phyloP scores from a whole-genome alignment of 352 stramenopile genomes.

The Phytophthora multivora region DNA sequence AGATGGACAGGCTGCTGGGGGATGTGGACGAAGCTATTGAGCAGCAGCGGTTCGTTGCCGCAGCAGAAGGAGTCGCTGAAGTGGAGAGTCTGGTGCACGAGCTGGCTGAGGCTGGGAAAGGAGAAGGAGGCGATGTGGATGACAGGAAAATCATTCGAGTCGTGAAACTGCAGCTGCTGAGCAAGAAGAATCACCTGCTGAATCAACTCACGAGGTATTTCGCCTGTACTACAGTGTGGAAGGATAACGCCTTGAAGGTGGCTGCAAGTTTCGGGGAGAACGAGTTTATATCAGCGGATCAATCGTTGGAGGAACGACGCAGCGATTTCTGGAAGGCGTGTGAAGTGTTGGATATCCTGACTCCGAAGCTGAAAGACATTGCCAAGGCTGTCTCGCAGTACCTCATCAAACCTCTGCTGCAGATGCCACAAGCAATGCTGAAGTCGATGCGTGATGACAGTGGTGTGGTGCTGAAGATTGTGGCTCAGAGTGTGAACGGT shows the following conservation, averaged over 20 bases:
- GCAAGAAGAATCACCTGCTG: constrained; percentile 60
- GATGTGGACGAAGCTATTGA: constrained; percentile 56
- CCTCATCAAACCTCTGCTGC: constrained; percentile 61
- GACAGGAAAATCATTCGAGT: constrained; percentile 44
- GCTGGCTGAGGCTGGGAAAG: constrained; percentile 19
- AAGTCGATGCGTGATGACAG: constrained; percentile 33
- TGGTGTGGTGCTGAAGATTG: constrained; percentile 30
- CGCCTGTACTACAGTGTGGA: constrained; percentile 42
- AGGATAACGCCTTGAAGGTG: constrained; percentile 48
- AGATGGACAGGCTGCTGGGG: constrained; percentile 56
- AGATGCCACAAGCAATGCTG: constrained; percentile 17
- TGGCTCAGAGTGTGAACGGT: constrained; percentile 4
- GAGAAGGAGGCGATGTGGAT: constrained; percentile 6
- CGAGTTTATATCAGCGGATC: background rate
- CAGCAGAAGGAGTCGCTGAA: constrained; percentile 43
- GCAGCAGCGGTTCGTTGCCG: constrained; percentile 48
- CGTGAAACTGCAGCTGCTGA: constrained; percentile 51
- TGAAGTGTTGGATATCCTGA: constrained; percentile 49
- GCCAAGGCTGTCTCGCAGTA: constrained; percentile 53
- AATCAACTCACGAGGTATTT: constrained; percentile 56
- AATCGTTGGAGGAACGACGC: constrained; percentile 26
- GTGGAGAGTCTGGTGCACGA: constrained; percentile 43
- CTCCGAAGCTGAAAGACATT: constrained; percentile 53
- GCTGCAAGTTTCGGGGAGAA: constrained; percentile 4
- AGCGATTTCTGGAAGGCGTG: constrained; percentile 65